Evolutionary conservation across 345 rosid species (phyloP).

Genomic region (Moricandia arvensis): DNA sequence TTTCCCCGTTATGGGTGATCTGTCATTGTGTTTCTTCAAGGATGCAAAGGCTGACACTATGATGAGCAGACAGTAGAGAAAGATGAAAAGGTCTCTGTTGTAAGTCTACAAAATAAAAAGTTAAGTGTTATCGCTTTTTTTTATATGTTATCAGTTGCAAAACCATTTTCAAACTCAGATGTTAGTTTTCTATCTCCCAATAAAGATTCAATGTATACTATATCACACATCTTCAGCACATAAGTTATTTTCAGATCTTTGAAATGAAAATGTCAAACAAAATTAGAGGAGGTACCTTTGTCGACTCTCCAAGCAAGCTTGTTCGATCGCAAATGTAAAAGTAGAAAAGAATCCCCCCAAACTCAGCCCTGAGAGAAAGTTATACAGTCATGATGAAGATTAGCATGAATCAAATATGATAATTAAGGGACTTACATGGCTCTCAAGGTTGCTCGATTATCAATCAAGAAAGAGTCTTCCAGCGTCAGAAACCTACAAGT

Average conservation of each 20-base stretch:
- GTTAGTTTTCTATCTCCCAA: neutral
- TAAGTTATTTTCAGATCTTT: neutral
- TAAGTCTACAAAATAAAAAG: conserved; percentile 60
- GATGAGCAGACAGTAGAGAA: conserved; percentile 84
- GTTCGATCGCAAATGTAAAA: conserved; percentile 83
- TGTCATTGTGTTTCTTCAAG: conserved; percentile 76
- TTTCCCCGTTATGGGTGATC: conserved; percentile 77
- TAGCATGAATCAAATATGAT: neutral
- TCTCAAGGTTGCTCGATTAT: conserved; percentile 78
- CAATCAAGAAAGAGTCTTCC: conserved; percentile 91
- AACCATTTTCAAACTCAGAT: neutral
- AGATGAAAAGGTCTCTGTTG: conserved; percentile 91
- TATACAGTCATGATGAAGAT: neutral
- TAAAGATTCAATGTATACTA: neutral
- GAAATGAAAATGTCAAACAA: neutral
- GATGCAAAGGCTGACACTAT: conserved; percentile 86
- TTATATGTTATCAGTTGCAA: no score
- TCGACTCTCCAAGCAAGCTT: conserved; percentile 62
- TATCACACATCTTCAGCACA: neutral
- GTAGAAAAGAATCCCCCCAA: conserved; percentile 67
- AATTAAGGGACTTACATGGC: conserved; percentile 59
- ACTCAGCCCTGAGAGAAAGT: conserved; percentile 64
- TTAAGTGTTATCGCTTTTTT: neutral
- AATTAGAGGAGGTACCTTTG: conserved; percentile 51
- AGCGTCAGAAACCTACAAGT: conserved; percentile 72